These are phyloP conservation scores for Chaetomium sp. DNA, from an alignment of 2,329 filamentous ascomycete genomes.

Conservation along the genomic window DNA sequence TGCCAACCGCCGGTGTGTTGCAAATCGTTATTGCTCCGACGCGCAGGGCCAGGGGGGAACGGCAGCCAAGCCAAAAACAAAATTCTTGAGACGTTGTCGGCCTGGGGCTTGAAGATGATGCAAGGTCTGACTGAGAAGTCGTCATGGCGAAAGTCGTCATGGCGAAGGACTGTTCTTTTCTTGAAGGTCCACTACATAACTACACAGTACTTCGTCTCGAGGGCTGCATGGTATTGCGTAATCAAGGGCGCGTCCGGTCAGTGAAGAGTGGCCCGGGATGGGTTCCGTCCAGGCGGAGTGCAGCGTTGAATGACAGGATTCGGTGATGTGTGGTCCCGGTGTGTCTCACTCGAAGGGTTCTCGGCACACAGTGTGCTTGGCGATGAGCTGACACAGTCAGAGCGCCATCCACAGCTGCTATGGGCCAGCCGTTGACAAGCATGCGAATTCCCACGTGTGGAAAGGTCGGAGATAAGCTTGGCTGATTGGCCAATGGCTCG, in stretches of 20 bases:
- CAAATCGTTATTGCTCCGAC: background rate
- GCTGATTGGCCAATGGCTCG: slow-evolving; percentile 24
- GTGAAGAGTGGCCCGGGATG: slow-evolving; percentile 3
- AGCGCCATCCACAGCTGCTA: background rate
- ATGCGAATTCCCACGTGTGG: slow-evolving; percentile 25
- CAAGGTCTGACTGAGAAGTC: background rate
- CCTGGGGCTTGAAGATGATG: background rate
- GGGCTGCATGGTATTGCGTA: background rate
- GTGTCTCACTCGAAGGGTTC: background rate
- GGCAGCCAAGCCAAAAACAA: background rate
- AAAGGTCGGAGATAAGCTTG: slow-evolving; percentile 11
- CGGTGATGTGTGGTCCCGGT: background rate
- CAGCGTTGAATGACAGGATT: background rate
- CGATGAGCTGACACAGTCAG: background rate
- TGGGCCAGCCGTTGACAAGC: slow-evolving; percentile 18
- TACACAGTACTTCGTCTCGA: background rate
- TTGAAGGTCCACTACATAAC: too few relatives aligned
- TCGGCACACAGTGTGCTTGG: background rate
- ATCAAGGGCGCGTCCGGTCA: background rate
- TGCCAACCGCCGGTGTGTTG: background rate
- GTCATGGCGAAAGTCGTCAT: background rate
- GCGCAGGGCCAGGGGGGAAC: background rate
- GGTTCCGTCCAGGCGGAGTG: slow-evolving; percentile 4
- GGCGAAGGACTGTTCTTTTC: background rate
- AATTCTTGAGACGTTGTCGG: too few relatives aligned